These are phyloP conservation scores for Citrus medica DNA, from an alignment of 345 rosid genomes.

Conservation along the genomic window DNA sequence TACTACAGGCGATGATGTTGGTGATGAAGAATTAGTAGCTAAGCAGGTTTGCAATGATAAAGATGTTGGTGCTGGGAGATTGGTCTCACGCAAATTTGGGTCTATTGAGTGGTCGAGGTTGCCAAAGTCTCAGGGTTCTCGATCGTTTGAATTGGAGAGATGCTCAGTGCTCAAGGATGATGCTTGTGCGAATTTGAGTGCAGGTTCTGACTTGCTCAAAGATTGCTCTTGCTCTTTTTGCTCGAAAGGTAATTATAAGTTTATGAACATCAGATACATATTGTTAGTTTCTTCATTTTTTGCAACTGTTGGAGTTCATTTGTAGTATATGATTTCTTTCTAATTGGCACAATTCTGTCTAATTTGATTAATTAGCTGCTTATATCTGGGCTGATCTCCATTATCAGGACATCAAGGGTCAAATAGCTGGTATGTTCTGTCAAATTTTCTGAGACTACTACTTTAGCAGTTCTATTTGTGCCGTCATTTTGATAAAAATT, in stretches of 20 bases:
- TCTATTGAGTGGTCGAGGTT: slow-evolving; percentile 34
- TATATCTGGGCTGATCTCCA: slow-evolving; percentile 91
- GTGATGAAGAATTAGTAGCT: slow-evolving; percentile 13
- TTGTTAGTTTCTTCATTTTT: not conserved
- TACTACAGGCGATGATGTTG: slow-evolving; percentile 15
- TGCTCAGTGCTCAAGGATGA: slow-evolving; percentile 40
- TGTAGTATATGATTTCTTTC: not conserved
- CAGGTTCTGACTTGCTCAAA: slow-evolving; percentile 44
- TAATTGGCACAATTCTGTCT: slow-evolving; percentile 15
- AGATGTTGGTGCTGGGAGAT: slow-evolving; percentile 27
- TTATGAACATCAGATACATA: not conserved
- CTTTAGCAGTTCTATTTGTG: not conserved
- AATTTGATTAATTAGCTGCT: slow-evolving; percentile 56
- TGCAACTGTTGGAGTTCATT: not conserved
- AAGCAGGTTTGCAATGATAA: slow-evolving; percentile 23
- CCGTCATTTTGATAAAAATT: not conserved
- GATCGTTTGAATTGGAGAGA: slow-evolving; percentile 48
- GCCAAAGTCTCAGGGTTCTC: slow-evolving; percentile 37
- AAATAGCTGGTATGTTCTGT: slow-evolving; percentile 52
- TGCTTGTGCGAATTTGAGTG: slow-evolving; percentile 30
- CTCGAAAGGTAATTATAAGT: slow-evolving; percentile 51
- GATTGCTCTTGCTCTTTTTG: slow-evolving; percentile 85
- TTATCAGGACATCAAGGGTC: slow-evolving; percentile 85
- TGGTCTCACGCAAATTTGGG: slow-evolving; percentile 29
- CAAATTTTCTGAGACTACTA: not conserved